Evolutionary conservation across 768 basidiomycete species (phyloP), one percentile per base, ranked within the genome.

Genomic region (Termitomyces sp.): DNA sequence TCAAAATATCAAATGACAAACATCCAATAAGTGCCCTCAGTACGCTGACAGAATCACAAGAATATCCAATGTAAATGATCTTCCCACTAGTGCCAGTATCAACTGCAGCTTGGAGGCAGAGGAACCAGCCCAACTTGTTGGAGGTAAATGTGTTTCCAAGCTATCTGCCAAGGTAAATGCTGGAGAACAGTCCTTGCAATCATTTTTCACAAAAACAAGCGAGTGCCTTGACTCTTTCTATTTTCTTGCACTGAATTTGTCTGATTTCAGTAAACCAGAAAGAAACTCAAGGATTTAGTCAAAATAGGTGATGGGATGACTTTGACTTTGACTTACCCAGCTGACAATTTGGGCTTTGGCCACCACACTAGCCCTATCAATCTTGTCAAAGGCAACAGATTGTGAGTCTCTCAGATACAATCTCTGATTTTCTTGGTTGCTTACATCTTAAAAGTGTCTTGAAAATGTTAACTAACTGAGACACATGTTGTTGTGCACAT

Each of bases 1-100:
- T 56, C 39, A 50, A 56, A 28, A 21, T 57, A 51, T 57, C 59
- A 21, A 63, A 45, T 21, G 35, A 54, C 17, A 35, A 56, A 52
- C 35, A 46, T 16, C 40, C 41, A 28, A 51, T 43, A 14, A 21
- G 47, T 16, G 3, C 8, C 34, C 19, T 43, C 45, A 41, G 35
- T 37, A 37, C 35, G n/a, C n/a, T n/a, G 5, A 5, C 35, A 16
- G 35, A 39, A 5, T n/a, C 37, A 17, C 17, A 5, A 39, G 37
- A 5, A 32, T 40, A 17, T 21, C 23, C 11, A 30, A 48, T 11
- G 27, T 50, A 10, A 41, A 49, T 14, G 30, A 50, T n/a, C 55
- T 56, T 40, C 48, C 48, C 9, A 25, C n/a, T 16, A 11, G n/a
- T 30, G 55, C 25, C 12, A 23, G 11, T 3, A 21, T 51, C 8